These are phyloP conservation scores for Solanum hybrid DNA, from an alignment of 305 asterid species.

Conservation along the genomic window DNA sequence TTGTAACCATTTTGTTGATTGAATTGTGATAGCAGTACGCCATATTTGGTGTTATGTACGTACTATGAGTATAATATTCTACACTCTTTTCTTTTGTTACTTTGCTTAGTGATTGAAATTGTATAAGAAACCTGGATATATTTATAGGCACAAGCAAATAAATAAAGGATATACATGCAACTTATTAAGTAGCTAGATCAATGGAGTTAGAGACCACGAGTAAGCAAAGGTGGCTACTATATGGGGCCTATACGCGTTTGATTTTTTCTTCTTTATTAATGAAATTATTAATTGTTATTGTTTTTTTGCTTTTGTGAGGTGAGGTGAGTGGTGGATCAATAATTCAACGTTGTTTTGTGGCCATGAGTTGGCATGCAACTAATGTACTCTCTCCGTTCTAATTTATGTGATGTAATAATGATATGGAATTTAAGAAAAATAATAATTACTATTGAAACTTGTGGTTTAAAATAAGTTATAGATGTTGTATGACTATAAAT, in stretches of 20 bases:
- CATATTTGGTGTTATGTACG: background rate
- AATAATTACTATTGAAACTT: background rate
- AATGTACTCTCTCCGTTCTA: fast-evolving
- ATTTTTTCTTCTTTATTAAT: background rate
- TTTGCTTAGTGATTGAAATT: background rate
- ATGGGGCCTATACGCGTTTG: background rate
- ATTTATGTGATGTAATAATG: background rate
- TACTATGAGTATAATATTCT: background rate
- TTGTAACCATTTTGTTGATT: background rate
- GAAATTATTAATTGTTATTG: background rate
- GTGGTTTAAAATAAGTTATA: background rate
- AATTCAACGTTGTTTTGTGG: background rate
- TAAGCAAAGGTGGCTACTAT: background rate
- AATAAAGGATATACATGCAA: background rate
- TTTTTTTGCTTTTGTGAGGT: background rate
- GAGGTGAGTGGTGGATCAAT: background rate
- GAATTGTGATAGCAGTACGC: background rate
- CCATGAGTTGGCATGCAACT: background rate
- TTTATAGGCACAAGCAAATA: background rate
- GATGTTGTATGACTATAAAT: background rate
- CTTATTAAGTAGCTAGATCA: background rate
- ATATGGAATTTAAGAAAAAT: background rate
- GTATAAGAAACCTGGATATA: background rate
- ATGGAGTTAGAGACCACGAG: background rate
- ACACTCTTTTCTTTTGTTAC: background rate